A percentile compares a stretch with the other conserved stretches of the same genome.
Evolutionary conservation across 2,329 filamentous ascomycete genomes (phyloP).

Genomic region (Neopestalotiopsis sp.): DNA sequence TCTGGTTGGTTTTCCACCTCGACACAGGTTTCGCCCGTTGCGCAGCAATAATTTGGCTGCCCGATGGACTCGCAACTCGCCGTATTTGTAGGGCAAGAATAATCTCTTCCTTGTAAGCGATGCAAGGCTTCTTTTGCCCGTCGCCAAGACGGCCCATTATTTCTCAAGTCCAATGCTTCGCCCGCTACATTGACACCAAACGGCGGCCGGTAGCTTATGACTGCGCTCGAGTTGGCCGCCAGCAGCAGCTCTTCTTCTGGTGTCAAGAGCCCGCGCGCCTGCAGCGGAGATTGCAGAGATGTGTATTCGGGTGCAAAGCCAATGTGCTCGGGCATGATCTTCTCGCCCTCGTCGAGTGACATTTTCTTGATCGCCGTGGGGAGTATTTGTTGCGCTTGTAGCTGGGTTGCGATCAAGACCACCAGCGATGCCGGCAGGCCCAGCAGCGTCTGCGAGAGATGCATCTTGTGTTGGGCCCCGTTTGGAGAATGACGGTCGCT

Average conservation of each 20-base stretch:
- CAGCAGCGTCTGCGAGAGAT: slow-evolving; percentile 39
- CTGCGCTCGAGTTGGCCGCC: slow-evolving; percentile 38
- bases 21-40: slow-evolving; percentile 68
- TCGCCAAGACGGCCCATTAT: slow-evolving; percentile 39
- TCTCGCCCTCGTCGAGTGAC: slow-evolving; percentile 71
- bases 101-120: slow-evolving; percentile 60
- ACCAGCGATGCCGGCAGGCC: slow-evolving; percentile 50
- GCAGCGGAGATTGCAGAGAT: slow-evolving; percentile 34
- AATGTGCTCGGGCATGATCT: slow-evolving; percentile 74
- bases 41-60: slow-evolving; percentile 75
- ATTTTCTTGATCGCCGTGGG: slow-evolving; percentile 76
- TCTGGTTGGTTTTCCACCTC: slow-evolving; percentile 61
- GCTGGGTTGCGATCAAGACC: slow-evolving; percentile 47
- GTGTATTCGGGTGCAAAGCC: slow-evolving; percentile 45
- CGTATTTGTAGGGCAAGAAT: slow-evolving; percentile 70
- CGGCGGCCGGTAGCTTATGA: slow-evolving; percentile 50
- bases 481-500: background rate
- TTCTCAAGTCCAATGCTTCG: slow-evolving; percentile 22
- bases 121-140: slow-evolving; percentile 53
- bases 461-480: slow-evolving; percentile 40
- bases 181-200: slow-evolving; percentile 53
- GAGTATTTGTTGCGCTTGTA: slow-evolving; percentile 36
- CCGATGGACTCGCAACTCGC: slow-evolving; percentile 67
- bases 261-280: slow-evolving; percentile 32
- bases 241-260: slow-evolving; percentile 34